These are phyloP conservation scores for Zygotorulaspora florentina DNA, from an alignment of 805 yeast genomes.

Conservation along the genomic window DNA sequence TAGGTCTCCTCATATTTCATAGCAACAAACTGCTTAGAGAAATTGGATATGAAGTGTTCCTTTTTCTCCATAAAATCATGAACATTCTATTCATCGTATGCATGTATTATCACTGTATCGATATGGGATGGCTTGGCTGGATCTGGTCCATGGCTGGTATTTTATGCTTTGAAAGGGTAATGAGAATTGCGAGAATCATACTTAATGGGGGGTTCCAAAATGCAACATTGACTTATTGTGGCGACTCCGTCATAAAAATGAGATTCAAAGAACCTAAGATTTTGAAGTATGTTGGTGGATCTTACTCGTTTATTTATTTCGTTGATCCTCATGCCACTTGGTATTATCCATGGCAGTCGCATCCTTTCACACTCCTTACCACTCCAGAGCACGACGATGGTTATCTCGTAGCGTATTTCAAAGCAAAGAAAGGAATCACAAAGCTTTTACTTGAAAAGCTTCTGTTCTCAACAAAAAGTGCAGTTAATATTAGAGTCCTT, in stretches of 20 bases:
- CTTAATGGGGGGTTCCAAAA: conserved; percentile 26
- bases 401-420: conserved; percentile 41
- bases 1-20: conserved; percentile 44
- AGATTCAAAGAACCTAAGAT: conserved; percentile 39
- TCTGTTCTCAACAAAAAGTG: conserved; percentile 28
- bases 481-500: conserved; percentile 38
- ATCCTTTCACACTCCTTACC: conserved; percentile 61
- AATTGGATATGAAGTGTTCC: conserved; percentile 54
- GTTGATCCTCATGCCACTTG: conserved; percentile 49
- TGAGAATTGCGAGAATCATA: conserved; percentile 42
- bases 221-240: conserved; percentile 25
- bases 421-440: conserved; percentile 55
- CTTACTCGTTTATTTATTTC: conserved; percentile 55
- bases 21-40: conserved; percentile 51
- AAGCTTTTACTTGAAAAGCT: conserved; percentile 37
- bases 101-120: conserved; percentile 55
- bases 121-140: conserved; percentile 51
- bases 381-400: conserved; percentile 35
- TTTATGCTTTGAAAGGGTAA: conserved; percentile 50
- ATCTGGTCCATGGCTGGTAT: conserved; percentile 42
- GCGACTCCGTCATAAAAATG: conserved; percentile 39
- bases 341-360: conserved; percentile 48
- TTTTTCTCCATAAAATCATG: conserved; percentile 52
- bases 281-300: conserved; percentile 52
- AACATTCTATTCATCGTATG: conserved; percentile 51